Conservation (phyloP, 208 protist genomes). For the Leptomonas seymouri region DNA sequence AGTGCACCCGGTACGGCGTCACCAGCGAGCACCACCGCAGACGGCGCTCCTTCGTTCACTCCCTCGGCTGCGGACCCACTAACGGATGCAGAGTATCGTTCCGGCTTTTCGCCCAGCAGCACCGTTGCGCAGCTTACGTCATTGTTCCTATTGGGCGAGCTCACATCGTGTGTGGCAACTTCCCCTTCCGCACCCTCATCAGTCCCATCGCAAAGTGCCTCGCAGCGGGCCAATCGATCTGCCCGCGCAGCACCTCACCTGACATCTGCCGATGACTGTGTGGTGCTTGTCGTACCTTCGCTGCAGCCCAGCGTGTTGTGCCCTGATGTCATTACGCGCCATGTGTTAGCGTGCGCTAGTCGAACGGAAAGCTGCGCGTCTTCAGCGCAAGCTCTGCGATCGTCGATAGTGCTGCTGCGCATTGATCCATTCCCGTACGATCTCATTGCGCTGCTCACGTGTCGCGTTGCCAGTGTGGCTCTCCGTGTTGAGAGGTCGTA, state of each 20-base stretch:
- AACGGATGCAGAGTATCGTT: too few species aligned
- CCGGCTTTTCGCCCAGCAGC: constrained; percentile 13
- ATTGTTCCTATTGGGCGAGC: constrained; percentile 15
- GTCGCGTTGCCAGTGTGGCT: constrained; percentile 18
- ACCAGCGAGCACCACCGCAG: not conserved
- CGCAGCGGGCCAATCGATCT: not conserved
- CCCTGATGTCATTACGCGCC: not conserved
- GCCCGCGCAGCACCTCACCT: not conserved
- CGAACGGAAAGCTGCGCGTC: not conserved
- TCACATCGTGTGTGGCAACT: not conserved
- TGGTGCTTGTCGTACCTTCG: constrained; percentile 7
- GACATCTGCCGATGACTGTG: not conserved
- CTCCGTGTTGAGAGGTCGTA: constrained; percentile 10
- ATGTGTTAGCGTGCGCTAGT: not conserved
- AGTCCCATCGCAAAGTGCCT: not conserved
- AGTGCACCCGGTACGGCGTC: not conserved
- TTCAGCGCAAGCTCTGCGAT: not conserved
- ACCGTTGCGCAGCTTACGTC: constrained; percentile 17
- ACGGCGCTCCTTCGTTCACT: not conserved
- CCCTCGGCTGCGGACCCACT: not conserved
- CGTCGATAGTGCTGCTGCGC: constrained; percentile 12
- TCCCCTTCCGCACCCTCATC: constrained; percentile 6
- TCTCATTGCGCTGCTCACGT: constrained; percentile 17
- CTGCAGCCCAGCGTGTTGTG: constrained; percentile 10
- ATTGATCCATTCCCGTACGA: constrained; percentile 16